Evolutionary conservation across 345 rosid genomes (phyloP).

Genomic region (Syzygium jambos): DNA sequence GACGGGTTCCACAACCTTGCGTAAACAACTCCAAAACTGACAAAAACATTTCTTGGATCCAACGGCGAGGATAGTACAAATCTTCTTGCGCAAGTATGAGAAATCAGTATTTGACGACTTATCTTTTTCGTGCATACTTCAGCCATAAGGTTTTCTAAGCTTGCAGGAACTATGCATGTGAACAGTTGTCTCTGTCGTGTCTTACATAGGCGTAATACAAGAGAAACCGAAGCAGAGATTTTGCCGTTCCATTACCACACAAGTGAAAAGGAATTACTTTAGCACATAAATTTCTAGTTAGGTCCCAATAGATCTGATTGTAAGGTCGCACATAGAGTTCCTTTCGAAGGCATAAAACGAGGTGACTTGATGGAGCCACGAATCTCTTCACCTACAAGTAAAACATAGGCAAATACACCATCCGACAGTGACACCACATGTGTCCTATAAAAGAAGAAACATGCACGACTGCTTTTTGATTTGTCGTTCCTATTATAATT

Average conservation of each 20-base stretch:
- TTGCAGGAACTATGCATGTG: background rate
- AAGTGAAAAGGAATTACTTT: slow-evolving; percentile 18
- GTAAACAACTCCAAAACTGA: slow-evolving; percentile 49
- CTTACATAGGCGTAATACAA: background rate
- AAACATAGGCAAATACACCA: slow-evolving; percentile 3
- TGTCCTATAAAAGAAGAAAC: too few relatives aligned
- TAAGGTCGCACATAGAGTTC: slow-evolving; percentile 2
- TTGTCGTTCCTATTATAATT: too few relatives aligned
- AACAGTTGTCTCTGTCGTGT: background rate
- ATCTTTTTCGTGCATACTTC: too few relatives aligned
- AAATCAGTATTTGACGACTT: too few relatives aligned
- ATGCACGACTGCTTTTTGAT: too few relatives aligned
- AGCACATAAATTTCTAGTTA: slow-evolving; percentile 29
- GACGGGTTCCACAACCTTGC: slow-evolving; percentile 43
- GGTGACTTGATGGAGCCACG: background rate
- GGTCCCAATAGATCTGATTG: slow-evolving; percentile 32
- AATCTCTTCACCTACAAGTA: background rate
- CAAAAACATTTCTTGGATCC: slow-evolving; percentile 44
- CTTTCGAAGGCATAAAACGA: background rate
- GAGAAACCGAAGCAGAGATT: background rate
- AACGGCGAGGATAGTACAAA: slow-evolving; percentile 33
- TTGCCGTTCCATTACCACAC: background rate
- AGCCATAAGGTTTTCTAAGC: background rate
- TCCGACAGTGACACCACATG: too few relatives aligned
- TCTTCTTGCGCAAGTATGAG: slow-evolving; percentile 39